A percentile compares a stretch with the other conserved stretches of the same genome.
phyloP scores from a whole-genome alignment of 306 rosid species.

The Canavalia ensiformis region DNA sequence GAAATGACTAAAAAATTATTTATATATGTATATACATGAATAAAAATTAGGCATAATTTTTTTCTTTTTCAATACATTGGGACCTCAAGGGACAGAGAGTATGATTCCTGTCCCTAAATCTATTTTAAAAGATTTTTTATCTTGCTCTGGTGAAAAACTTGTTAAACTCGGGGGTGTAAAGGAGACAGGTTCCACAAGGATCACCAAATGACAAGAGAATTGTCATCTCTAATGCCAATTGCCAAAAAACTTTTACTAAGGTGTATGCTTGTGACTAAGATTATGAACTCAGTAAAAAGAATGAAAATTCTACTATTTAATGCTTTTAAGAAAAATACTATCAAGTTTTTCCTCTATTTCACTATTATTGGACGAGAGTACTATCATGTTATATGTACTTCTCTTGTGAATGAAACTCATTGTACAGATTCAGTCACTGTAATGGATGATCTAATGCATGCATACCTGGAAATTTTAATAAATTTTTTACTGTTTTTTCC shows the following conservation, averaged over 20 bases:
- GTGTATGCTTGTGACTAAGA: neutral
- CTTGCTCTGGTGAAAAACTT: too few relatives aligned
- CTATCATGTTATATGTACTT: neutral
- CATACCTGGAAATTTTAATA: neutral
- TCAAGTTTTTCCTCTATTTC: neutral
- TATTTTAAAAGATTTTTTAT: too few relatives aligned
- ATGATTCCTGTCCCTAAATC: too few relatives aligned
- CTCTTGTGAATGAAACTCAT: neutral
- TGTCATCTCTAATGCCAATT: neutral
- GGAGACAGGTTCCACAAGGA: too few relatives aligned
- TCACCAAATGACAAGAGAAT: too few relatives aligned
- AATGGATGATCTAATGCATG: neutral
- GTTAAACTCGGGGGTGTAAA: too few relatives aligned
- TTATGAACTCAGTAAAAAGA: neutral
- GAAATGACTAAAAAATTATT: too few relatives aligned
- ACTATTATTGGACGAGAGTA: neutral
- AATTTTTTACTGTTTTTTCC: neutral
- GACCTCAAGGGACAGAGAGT: too few relatives aligned
- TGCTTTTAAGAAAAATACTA: neutral
- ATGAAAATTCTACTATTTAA: conserved; percentile 5
- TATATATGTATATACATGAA: too few relatives aligned
- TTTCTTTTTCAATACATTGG: too few relatives aligned
- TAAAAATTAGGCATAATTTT: too few relatives aligned
- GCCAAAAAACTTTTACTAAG: neutral
- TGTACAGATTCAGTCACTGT: conserved; percentile 8